Percentiles rank a stretch among this genome's conserved stretches.
Evolutionary conservation across 2,329 filamentous ascomycete genomes (phyloP).

Genomic region (Lasiodiplodia hormozganensis): DNA sequence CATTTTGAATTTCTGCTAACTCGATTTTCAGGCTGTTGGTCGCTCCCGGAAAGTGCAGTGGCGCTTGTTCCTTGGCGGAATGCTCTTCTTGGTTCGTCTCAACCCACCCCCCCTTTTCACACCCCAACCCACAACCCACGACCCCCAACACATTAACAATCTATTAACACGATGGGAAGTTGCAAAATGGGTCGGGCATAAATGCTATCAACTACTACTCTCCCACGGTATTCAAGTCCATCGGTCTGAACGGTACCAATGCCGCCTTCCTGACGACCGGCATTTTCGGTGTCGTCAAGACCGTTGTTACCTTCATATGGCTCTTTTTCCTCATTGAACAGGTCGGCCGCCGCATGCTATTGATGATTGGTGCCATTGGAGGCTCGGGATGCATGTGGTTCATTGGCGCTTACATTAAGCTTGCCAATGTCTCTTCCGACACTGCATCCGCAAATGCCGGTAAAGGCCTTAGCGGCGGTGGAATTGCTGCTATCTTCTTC

Average conservation of each 20-base stretch:
- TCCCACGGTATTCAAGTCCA: constrained; percentile 71
- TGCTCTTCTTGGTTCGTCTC: constrained; percentile 62
- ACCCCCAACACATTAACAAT: not conserved
- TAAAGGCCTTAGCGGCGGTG: constrained; percentile 52
- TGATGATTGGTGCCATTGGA: constrained; percentile 69
- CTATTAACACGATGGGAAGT: constrained; percentile 52
- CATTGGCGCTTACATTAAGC: constrained; percentile 66
- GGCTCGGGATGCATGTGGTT: constrained; percentile 72
- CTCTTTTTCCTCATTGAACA: constrained; percentile 72
- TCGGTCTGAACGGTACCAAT: constrained; percentile 67
- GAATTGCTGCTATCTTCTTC: constrained; percentile 71
- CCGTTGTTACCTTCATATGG: constrained; percentile 71
- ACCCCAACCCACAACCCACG: no score
- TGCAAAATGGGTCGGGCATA: constrained; percentile 73
- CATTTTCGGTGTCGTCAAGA: constrained; percentile 80
- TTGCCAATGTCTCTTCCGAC: constrained; percentile 45
- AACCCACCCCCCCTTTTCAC: not conserved
- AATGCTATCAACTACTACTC: constrained; percentile 39
- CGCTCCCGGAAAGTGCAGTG: constrained; percentile 63
- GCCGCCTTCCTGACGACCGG: constrained; percentile 72
- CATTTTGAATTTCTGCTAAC: not conserved
- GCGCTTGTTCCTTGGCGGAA: constrained; percentile 74
- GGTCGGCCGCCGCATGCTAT: constrained; percentile 66
- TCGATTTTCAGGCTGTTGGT: not conserved
- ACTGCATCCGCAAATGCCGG: constrained; percentile 43